Base-by-base conservation (phyloP, 2,329 filamentous ascomycete genomes). In the Colletotrichum lini region DNA sequence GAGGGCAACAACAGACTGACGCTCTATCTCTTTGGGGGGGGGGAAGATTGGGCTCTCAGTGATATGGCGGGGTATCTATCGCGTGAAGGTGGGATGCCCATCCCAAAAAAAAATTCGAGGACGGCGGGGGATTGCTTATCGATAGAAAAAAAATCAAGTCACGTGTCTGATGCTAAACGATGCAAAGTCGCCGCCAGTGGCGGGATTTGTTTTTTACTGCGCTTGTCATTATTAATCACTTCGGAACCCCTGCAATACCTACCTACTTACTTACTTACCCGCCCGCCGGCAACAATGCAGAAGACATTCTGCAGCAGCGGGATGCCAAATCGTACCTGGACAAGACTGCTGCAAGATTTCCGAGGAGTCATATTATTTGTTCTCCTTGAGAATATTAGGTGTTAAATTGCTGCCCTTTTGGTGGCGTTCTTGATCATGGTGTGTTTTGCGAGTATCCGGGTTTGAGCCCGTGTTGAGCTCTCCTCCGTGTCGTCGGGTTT, bases 31-130 rank as follows among this genome's bases (percentile, higher is more conserved):
- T 30, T 30, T 30, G 30, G 30, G 42, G 58, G 56, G 53, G 65
- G 30, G 58, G 38, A 59, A 18, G n/a, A 53, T 59, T 58, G 65
- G 58, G 53, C 45, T 53, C 49, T 59, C 40, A 65, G 40, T n/a
- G 65, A 30, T 57, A 67, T 71, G 58, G 69, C 69, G 69, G 69
- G 69, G 69, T 72, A 65, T 49, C 52, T 72, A 65, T 49, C 52
- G 23, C 40, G 44, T 35, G 40, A 47, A 64, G 66, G 63, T 65
- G 63, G 63, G 63, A 66, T 65, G 26, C 23, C 54, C 40, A 21
- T 57, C 35, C 35, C 10, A 67, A 67, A 70, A 65, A 61, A 69
- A 71, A 63, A 58, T 68, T 47, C 67, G 42, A 72, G 69, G 30
- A 63, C 49, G 54, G 65, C 58, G 65, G 65, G 65, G 69, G 47